phyloP scores from a whole-genome alignment of 1,139 yeast species.

The Blastobotrys capitulatus region DNA sequence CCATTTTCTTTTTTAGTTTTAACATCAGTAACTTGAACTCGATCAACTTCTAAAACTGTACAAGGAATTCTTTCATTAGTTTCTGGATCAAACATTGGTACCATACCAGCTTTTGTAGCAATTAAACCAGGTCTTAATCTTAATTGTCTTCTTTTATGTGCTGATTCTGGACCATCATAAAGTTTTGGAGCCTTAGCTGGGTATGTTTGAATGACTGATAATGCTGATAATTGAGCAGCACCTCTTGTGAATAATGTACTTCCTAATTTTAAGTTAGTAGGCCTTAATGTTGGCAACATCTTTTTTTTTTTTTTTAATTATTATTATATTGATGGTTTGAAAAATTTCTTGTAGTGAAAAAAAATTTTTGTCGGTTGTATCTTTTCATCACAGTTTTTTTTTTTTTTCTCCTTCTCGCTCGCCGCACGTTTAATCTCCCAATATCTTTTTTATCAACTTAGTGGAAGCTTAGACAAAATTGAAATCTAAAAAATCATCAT shows the following conservation, averaged over 20 bases:
- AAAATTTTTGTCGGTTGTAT: neutral
- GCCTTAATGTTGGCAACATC: neutral
- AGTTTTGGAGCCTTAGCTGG: slow-evolving; percentile 32
- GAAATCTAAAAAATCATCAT: neutral
- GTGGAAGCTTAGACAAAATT: neutral
- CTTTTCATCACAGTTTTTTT: neutral
- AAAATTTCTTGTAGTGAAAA: neutral
- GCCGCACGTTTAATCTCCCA: no score
- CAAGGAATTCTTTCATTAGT: slow-evolving; percentile 62
- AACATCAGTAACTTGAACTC: slow-evolving; percentile 76
- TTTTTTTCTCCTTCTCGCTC: neutral
- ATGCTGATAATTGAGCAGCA: slow-evolving; percentile 33
- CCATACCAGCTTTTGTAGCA: slow-evolving; percentile 86
- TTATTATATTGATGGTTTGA: neutral
- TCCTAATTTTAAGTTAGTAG: neutral
- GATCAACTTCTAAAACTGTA: slow-evolving; percentile 81
- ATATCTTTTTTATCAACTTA: no score
- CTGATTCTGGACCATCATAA: slow-evolving; percentile 34
- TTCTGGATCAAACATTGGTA: slow-evolving; percentile 61
- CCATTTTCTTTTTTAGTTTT: slow-evolving; percentile 70
- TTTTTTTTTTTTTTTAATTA: neutral
- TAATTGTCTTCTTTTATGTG: slow-evolving; percentile 52
- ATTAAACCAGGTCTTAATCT: slow-evolving; percentile 77
- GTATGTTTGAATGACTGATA: slow-evolving; percentile 29
- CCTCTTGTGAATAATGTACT: neutral